phyloP scores from a whole-genome alignment of 163 green algal genomes.

The Volvox carteri region DNA sequence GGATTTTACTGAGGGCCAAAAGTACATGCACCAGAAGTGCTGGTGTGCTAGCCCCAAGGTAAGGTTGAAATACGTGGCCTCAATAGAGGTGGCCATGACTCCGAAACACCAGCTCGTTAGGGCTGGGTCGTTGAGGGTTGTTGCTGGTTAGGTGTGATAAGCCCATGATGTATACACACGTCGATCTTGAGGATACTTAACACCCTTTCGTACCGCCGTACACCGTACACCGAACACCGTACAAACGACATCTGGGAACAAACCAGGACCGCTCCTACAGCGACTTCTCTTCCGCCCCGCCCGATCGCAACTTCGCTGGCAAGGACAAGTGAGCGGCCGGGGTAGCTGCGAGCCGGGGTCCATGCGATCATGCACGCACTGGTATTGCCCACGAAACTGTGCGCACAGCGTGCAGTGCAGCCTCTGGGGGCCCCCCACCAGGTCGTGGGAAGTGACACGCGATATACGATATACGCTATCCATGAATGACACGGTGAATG shows the following conservation, averaged over 20 bases:
- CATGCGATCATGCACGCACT: not conserved
- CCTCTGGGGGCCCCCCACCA: too few species aligned
- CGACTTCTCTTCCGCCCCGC: not conserved
- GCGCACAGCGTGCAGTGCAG: too few species aligned
- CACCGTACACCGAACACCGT: too few species aligned
- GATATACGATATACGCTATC: not conserved
- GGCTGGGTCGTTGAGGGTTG: not conserved
- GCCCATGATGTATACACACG: not conserved
- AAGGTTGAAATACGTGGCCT: not conserved
- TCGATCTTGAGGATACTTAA: not conserved
- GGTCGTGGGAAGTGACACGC: not conserved
- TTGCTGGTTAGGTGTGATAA: not conserved
- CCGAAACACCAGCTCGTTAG: not conserved
- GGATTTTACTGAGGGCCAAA: not conserved
- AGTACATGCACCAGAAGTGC: not conserved
- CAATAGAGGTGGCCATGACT: not conserved
- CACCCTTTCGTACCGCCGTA: not conserved
- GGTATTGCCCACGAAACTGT: not conserved
- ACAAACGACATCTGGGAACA: too few species aligned
- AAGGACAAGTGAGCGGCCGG: not conserved
- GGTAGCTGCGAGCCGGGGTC: not conserved
- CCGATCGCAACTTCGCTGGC: slow-evolving; percentile 25
- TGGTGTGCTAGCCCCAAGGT: slow-evolving; percentile 24
- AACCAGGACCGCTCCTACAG: slow-evolving; percentile 34
- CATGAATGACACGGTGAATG: not conserved